Evolutionary conservation across 768 basidiomycete species (phyloP).

Genomic region (Termitomyces sp.): DNA sequence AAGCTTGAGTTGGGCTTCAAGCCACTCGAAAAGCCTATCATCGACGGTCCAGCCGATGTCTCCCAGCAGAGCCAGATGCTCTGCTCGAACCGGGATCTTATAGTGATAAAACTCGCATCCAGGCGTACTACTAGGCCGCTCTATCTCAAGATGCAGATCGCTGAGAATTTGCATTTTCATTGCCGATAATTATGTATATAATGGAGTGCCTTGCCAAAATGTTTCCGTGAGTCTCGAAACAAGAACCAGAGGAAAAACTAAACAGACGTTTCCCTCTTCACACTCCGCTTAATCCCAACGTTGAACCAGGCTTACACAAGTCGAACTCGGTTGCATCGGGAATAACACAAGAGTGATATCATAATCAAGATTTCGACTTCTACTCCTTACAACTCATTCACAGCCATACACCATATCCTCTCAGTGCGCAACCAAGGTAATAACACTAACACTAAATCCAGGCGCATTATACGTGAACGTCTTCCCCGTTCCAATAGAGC

Average conservation of each 20-base stretch:
- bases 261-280: too few species aligned
- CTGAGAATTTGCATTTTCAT: conserved; percentile 9
- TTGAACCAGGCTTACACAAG: background rate
- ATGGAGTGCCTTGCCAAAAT: too few species aligned
- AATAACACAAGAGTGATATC: too few species aligned
- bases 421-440: conserved; percentile 27
- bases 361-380: too few species aligned
- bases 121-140: background rate
- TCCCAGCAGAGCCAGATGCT: conserved; percentile 27
- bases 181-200: too few species aligned
- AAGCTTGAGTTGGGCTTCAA: conserved; percentile 20
- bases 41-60: conserved; percentile 29
- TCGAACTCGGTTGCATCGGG: too few species aligned
- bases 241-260: too few species aligned
- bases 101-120: conserved; percentile 15
- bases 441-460: conserved; percentile 34
- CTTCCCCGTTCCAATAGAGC: conserved; percentile 38
- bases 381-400: background rate
- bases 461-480: conserved; percentile 52
- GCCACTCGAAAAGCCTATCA: conserved; percentile 25
- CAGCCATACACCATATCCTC: background rate
- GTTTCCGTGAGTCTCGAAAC: too few species aligned
- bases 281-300: too few species aligned
- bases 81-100: conserved; percentile 19
- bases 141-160: conserved; percentile 8